Percentiles rank a stretch among this genome's conserved stretches.
These are phyloP conservation scores for Auricularia heimuer DNA, from an alignment of 768 basidiomycete species.

Conservation along the genomic window DNA sequence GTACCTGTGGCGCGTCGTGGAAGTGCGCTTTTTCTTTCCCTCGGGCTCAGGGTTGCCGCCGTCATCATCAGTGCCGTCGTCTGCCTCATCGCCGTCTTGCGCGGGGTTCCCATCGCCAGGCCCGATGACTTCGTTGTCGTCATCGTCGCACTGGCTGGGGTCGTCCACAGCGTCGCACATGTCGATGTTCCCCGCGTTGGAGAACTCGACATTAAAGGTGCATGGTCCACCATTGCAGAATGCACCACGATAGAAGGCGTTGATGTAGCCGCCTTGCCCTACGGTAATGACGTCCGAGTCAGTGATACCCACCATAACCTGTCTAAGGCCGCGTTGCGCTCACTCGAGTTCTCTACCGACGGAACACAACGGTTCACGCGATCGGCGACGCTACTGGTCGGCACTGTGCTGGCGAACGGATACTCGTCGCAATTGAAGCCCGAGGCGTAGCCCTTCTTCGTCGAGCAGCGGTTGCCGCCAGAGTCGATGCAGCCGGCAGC, in stretches of 20 bases:
- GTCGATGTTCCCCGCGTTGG: not conserved
- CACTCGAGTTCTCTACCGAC: not conserved
- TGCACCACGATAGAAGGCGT: not conserved
- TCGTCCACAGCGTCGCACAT: not conserved
- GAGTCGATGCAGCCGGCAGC: not conserved
- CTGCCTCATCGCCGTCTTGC: not conserved
- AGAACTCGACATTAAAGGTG: not conserved
- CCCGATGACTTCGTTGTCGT: not conserved
- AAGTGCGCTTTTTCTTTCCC: not conserved
- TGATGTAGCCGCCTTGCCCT: not conserved
- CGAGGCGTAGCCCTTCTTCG: not conserved
- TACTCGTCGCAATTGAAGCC: not conserved
- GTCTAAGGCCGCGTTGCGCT: not conserved
- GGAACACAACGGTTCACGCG: not conserved
- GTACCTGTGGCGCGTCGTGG: not conserved
- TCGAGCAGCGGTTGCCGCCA: not conserved
- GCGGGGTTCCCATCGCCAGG: not conserved
- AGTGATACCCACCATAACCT: not conserved
- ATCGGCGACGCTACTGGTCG: not conserved
- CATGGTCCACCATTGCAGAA: not conserved
- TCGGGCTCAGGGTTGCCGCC: not conserved
- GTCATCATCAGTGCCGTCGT: not conserved
- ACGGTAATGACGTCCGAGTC: not conserved
- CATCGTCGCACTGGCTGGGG: not conserved
- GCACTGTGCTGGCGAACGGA: not conserved